Evolutionary conservation across 192 early-diverging fungal species (phyloP).

Genomic region (Gryganskiella cystojenkinii): DNA sequence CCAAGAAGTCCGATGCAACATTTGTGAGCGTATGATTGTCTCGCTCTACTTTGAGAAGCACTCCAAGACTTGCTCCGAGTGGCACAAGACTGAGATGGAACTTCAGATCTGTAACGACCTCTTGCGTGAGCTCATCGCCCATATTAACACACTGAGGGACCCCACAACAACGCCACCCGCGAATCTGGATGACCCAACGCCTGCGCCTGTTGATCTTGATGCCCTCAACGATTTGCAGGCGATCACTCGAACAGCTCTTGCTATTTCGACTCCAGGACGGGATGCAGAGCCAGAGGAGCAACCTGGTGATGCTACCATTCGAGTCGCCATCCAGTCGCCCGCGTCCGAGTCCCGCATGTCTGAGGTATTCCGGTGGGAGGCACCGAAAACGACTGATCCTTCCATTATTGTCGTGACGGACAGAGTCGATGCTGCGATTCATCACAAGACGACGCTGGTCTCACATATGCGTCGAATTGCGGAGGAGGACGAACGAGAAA

Average conservation of each 20-base stretch:
- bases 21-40: constrained; percentile 81
- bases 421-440: constrained; percentile 40
- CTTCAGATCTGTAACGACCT: constrained; percentile 79
- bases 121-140: constrained; percentile 65
- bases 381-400: constrained; percentile 36
- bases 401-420: constrained; percentile 31
- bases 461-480: constrained; percentile 38
- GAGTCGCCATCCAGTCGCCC: constrained; percentile 54
- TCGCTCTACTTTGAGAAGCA: constrained; percentile 81
- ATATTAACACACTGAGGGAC: constrained; percentile 52
- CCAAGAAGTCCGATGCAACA: constrained; percentile 74
- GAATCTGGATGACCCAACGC: constrained; percentile 5
- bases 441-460: constrained; percentile 42
- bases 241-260: constrained; percentile 58
- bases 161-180: not conserved
- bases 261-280: constrained; percentile 60
- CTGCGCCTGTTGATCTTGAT: constrained; percentile 26
- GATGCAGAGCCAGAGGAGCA: constrained; percentile 36
- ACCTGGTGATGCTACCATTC: constrained; percentile 7
- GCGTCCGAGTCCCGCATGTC: constrained; percentile 63
- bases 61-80: constrained; percentile 71
- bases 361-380: constrained; percentile 60
- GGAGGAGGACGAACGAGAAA: constrained; percentile 43
- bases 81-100: constrained; percentile 84
- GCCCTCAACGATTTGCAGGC: constrained; percentile 49